Percentiles rank a stretch among this genome's conserved stretches.
These are phyloP conservation scores for Hibiscus tridactylites DNA, from an alignment of 345 rosid species.

Conservation along the genomic window DNA sequence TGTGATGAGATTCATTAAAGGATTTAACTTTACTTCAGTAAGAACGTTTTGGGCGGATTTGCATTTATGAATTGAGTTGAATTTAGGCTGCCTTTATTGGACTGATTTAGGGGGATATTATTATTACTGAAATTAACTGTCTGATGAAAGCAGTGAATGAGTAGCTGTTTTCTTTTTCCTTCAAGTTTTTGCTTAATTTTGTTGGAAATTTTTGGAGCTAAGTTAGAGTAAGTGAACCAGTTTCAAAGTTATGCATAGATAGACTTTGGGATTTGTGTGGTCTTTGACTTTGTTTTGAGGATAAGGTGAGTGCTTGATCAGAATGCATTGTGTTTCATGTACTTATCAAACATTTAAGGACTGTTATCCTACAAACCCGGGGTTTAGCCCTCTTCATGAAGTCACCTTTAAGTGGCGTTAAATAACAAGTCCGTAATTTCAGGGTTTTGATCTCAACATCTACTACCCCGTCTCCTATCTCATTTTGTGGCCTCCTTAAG, in stretches of 20 bases:
- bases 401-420: not conserved
- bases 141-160: not conserved
- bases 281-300: not conserved
- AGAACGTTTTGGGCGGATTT: not conserved
- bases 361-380: not conserved
- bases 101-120: not conserved
- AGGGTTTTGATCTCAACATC: not conserved
- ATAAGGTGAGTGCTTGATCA: too few species aligned
- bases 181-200: not conserved
- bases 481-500: not conserved
- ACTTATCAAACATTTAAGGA: too few species aligned
- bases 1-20: not conserved
- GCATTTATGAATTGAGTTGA: not conserved
- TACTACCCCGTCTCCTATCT: not conserved
- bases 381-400: not conserved
- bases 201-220: not conserved
- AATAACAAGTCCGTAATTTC: not conserved
- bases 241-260: not conserved
- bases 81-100: not conserved
- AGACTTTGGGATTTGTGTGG: not conserved
- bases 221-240: not conserved
- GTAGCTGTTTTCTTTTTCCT: not conserved
- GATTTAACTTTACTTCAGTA: not conserved
- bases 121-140: not conserved
- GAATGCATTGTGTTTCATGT: too few species aligned